Conservation (phyloP, 805 yeast genomes). For the Saccharomycopsis schoenii region DNA sequence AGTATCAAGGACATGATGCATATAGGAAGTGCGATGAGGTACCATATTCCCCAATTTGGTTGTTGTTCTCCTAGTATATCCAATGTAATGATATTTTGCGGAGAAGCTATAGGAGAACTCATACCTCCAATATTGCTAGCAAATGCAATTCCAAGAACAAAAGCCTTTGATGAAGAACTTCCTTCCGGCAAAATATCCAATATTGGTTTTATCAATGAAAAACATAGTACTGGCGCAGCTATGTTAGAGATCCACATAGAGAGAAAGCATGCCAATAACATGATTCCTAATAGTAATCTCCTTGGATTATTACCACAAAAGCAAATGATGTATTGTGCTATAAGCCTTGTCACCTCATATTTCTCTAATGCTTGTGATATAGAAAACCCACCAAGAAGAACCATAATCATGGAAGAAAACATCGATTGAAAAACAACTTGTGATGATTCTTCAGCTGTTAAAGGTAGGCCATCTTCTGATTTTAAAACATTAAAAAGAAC, state of each 20-base stretch:
- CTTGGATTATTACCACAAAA: slow-evolving; percentile 83
- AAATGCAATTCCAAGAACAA: slow-evolving; percentile 83
- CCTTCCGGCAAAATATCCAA: slow-evolving; percentile 73
- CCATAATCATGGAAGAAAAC: slow-evolving; percentile 94
- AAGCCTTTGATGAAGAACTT: slow-evolving; percentile 69
- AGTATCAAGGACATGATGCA: slow-evolving; percentile 48
- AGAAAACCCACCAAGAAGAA: slow-evolving; percentile 87
- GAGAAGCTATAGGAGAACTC: slow-evolving; percentile 96
- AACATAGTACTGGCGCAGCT: slow-evolving; percentile 93
- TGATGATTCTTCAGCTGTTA: slow-evolving; percentile 57
- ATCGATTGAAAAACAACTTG: slow-evolving; percentile 71
- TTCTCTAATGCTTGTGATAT: slow-evolving; percentile 91
- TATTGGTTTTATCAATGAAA: slow-evolving; percentile 83
- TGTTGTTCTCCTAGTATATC: slow-evolving; percentile 65
- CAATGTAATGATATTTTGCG: slow-evolving; percentile 88
- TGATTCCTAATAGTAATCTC: slow-evolving; percentile 62
- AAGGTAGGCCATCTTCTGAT: slow-evolving; percentile 35
- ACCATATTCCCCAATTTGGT: slow-evolving; percentile 88
- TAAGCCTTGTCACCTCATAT: slow-evolving; percentile 75
- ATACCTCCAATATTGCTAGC: slow-evolving; percentile 94
- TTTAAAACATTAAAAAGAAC: slow-evolving; percentile 63
- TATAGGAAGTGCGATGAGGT: slow-evolving; percentile 76
- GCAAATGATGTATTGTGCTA: slow-evolving; percentile 73
- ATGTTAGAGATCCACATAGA: slow-evolving; percentile 96
- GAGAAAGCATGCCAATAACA: slow-evolving; percentile 77